Percentiles rank a stretch among this genome's conserved stretches.
Evolutionary conservation across 2,329 filamentous ascomycete genomes (phyloP).

Genomic region (Xylaria sp.): DNA sequence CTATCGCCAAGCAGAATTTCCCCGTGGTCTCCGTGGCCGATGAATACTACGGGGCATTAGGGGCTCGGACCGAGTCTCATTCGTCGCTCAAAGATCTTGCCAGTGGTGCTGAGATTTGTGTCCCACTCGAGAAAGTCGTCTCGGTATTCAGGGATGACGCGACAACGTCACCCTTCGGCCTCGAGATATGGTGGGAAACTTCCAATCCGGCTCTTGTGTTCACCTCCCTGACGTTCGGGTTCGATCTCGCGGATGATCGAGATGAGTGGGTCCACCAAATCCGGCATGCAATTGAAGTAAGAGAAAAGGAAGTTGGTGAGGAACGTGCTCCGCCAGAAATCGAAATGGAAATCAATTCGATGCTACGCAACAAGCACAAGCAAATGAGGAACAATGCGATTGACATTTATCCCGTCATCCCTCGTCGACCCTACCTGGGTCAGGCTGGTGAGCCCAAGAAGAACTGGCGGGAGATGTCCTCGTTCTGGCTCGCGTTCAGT

Average conservation of each 20-base stretch:
- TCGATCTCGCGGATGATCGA: conserved; percentile 43
- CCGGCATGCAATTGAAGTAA: conserved; percentile 36
- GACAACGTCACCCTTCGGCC: conserved; percentile 43
- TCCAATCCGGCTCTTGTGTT: conserved; percentile 40
- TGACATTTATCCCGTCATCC: conserved; percentile 50
- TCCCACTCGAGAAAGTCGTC: conserved; percentile 47
- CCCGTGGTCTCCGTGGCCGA: conserved; percentile 35
- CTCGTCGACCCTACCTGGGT: conserved; percentile 39
- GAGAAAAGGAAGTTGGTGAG: conserved; percentile 29
- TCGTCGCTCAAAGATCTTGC: conserved; percentile 24
- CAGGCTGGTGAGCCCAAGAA: conserved; percentile 42
- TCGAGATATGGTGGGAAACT: conserved; percentile 53
- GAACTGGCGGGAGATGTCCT: conserved; percentile 42
- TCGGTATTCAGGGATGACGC: conserved; percentile 49
- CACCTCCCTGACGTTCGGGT: conserved; percentile 45
- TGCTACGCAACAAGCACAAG: conserved; percentile 43
- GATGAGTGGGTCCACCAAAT: conserved; percentile 47
- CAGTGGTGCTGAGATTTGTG: conserved; percentile 33
- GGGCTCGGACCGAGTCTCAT: conserved; percentile 35
- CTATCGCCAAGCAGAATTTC: conserved; percentile 45
- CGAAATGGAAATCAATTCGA: conserved; percentile 41
- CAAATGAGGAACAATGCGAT: conserved; percentile 32
- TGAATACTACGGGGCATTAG: conserved; percentile 31
- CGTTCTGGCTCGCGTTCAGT: conserved; percentile 51
- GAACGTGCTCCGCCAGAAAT: conserved; percentile 44